Base-by-base conservation (phyloP, 768 basidiomycete species). In the Mycena epipterygia region DNA sequence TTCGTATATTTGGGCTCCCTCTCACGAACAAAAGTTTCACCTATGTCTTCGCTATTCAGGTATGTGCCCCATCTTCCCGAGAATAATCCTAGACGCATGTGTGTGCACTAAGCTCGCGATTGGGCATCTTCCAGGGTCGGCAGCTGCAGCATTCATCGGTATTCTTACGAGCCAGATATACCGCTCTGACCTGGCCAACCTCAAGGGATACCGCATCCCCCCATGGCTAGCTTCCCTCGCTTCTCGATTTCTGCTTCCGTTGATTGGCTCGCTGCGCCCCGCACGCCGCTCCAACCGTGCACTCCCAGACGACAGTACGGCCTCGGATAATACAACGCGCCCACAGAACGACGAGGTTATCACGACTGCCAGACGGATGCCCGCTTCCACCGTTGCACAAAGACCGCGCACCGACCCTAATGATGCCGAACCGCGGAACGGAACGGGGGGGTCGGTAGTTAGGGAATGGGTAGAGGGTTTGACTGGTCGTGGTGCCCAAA, bases 391-490 rank as follows among this genome's bases (percentile, higher is more conserved):
- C 25, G 66, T 74, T 53, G 70, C 46, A 14, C 69, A 52, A 14
- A 41, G 55, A 73, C 70, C 66, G 67, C 76, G 76, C 23, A 76
- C 74, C 49, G 57, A 61, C 41, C 72, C 76, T 11, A 75, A 69
- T 39, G 71, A 73, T 39, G 73, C 73, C 61, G 77, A 74, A 42
- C 67, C 33, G 33, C 60, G 53, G 19, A 76, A 73, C 46, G 76
- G 75, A 51, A 73, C 80, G 16, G 79, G 81, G 23, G 80, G 81
- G 48, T 90, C 89, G 17, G 90, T 93, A 27, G 84, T 95, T 78
- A 86, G 91, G 58, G 91, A 93, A 76, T 94, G 93, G 93, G 91
- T 95, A 30, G 86, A 93, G 67, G 93, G 93, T 73, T 79, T 95
- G 73, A 93, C 93, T 2, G 93, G 94, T 7, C 86, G 87, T 51